Percentiles rank a stretch among this genome's conserved stretches.
Conservation (phyloP, 805 yeast genomes). For the Ogataea sp. region DNA sequence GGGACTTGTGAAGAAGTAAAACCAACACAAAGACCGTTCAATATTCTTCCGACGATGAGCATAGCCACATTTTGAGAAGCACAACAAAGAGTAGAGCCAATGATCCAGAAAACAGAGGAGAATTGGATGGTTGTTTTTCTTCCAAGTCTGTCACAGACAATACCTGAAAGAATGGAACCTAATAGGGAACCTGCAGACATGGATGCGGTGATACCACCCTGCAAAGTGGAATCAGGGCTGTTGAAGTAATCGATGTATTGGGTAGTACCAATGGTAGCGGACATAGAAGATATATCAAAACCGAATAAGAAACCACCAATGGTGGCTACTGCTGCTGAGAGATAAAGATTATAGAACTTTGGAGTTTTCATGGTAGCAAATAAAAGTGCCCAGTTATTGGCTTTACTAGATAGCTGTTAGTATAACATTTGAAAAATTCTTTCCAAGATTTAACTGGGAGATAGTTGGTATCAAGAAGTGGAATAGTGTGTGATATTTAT, state of each 20-base stretch:
- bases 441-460: no score
- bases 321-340: conserved; percentile 46
- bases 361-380: no score
- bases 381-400: no score
- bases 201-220: conserved; percentile 64
- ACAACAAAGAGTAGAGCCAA: conserved; percentile 46
- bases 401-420: no score
- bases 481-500: no score
- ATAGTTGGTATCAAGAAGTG: no score
- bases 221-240: conserved; percentile 41
- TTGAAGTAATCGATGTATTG: conserved; percentile 44
- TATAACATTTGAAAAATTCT: no score
- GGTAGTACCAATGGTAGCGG: conserved; percentile 47
- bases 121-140: conserved; percentile 28
- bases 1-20: conserved; percentile 36
- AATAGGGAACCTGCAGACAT: conserved; percentile 69
- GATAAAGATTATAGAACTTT: conserved; percentile 43
- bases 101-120: conserved; percentile 8
- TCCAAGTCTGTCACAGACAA: conserved; percentile 33
- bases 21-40: conserved; percentile 35
- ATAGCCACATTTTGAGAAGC: conserved; percentile 23
- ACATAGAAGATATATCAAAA: conserved; percentile 67
- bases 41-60: conserved; percentile 32
- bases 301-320: conserved; percentile 68
- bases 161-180: conserved; percentile 53